Evolutionary conservation across 2,329 filamentous ascomycete species (phyloP).

Genomic region (Colletotrichum simmondsii): DNA sequence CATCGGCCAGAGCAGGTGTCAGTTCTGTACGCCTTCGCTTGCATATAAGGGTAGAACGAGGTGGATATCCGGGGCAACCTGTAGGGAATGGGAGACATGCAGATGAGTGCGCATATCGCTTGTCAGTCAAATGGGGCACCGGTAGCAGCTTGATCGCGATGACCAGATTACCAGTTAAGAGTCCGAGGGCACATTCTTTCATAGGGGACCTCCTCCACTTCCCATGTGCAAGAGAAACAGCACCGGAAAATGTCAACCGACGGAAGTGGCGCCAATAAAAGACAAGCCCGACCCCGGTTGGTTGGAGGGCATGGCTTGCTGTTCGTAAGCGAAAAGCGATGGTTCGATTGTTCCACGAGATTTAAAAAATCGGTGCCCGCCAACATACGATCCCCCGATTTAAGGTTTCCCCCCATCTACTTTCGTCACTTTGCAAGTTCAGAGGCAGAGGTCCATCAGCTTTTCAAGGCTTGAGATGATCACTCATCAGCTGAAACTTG

Average conservation of each 20-base stretch:
- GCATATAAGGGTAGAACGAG: background rate
- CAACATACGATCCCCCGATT: background rate
- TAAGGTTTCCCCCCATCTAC: background rate
- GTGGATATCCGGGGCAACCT: slow-evolving; percentile 26
- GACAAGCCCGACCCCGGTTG: background rate
- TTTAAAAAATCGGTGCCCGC: background rate
- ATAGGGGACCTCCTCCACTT: too few relatives aligned
- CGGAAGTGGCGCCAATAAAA: background rate
- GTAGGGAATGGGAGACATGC: background rate
- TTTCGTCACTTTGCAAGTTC: background rate
- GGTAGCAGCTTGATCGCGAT: background rate
- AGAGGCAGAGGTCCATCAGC: background rate
- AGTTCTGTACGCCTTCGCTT: background rate
- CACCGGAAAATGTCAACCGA: background rate
- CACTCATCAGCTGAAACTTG: background rate
- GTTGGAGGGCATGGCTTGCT: background rate
- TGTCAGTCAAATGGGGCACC: background rate
- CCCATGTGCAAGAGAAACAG: background rate
- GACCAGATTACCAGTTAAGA: background rate
- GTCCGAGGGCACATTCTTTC: background rate
- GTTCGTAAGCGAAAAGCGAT: background rate
- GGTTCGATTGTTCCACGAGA: background rate
- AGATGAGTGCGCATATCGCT: background rate
- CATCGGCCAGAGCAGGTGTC: slow-evolving; percentile 5
- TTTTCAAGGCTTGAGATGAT: background rate